Base-by-base conservation (phyloP, 768 basidiomycete species). In the Suillus alpinus region DNA sequence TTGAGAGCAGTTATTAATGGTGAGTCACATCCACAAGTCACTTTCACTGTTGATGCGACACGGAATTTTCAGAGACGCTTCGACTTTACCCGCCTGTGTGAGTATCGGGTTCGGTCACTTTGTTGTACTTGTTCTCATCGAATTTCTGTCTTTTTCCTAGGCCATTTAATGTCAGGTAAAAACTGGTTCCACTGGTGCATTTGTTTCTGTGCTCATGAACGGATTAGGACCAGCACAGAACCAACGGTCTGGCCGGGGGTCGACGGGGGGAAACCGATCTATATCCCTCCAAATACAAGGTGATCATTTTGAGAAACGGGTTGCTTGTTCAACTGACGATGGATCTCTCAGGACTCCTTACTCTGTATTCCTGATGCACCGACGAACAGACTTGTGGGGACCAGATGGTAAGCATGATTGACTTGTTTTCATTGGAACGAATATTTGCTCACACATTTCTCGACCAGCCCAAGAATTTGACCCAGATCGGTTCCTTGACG, bases 401-500 rank as follows among this genome's bases (percentile, higher is more conserved):
- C 85, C 86, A 1, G 86, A 88, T 66, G 86, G 86, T 86, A 63
- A 60, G 61, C 3, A 26, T 1, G 16, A 31, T 14, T 6, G 7
- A 16, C 32, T 5, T 26, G 4, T 18, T 26, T 26, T 26, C 18
- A 0, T 16, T 34, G 31, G 7, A 34, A 37, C 16, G 26, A 29
- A 13, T 44, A 32, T 58, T 62, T 36, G 62, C 23, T 2, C 6
- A 39, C 36, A 16, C n/a, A 14, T n/a, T 49, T 51, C 18, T 26
- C 20, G 9, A 12, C 26, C 52, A 86, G 85, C 86, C n/a, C 68
- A 80, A 3, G 64, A 73, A 59, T 90, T 88, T 63, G 87, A 89
- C 66, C 88, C 88, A 0, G 83, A 87, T 61, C 78, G 87, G 1
- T 89, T 87, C 78, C 68, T 89, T 43, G 87, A 89, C 62, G 81